Base-by-base conservation (phyloP, 1,284 basidiomycete genomes). In the Pulchroboletus neoregius region DNA sequence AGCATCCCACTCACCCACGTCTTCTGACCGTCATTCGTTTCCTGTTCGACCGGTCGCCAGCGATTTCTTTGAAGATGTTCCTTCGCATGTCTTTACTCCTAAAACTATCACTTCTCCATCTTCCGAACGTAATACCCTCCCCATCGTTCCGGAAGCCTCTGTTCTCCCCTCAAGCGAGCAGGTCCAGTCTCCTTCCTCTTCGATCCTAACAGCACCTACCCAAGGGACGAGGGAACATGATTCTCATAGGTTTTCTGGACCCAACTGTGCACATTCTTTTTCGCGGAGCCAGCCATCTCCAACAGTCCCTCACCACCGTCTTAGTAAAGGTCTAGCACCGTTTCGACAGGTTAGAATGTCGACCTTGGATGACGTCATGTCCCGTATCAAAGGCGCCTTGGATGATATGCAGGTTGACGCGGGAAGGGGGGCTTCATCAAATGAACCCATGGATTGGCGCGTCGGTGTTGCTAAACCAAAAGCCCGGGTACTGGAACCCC, bases 321-420 rank as follows among this genome's bases (percentile, higher is more conserved):
- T 63, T 16, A 61, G 61, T 13, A 58, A 64, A 32, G 58, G 61
- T 4, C 49, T 66, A 5, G 52, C 64, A n/a, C 49, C 68, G 32
- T 79, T 79, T 63, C 82, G 80, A 58, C 87, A 84, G 55, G 79
- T 79, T 34, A 73, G 82, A 13, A 84, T 90, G 75, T 81, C 86
- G 5, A 76, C 87, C 12, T 70, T 94, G 56, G 86, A 93, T 58
- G 86, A 91, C 60, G 82, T 84, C 44, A 87, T 96, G 77, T 91
- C 87, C 6, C 79, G 91, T 24, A 91, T 96, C 58, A 92, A 88
- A 61, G 91, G 88, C 18, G 92, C 85, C 4, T 69, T 95, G 59
- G 78, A 82, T 61, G 78, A 76, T 31, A 87, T 89, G 78, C 81
- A 87, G 45, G 68, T 73, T 24, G 53, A 66, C 37, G 60, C 50